Percentiles rank a stretch among this genome's conserved stretches.
phyloP scores from a whole-genome alignment of 1,284 basidiomycete species.

The Chalciporus sp. region DNA sequence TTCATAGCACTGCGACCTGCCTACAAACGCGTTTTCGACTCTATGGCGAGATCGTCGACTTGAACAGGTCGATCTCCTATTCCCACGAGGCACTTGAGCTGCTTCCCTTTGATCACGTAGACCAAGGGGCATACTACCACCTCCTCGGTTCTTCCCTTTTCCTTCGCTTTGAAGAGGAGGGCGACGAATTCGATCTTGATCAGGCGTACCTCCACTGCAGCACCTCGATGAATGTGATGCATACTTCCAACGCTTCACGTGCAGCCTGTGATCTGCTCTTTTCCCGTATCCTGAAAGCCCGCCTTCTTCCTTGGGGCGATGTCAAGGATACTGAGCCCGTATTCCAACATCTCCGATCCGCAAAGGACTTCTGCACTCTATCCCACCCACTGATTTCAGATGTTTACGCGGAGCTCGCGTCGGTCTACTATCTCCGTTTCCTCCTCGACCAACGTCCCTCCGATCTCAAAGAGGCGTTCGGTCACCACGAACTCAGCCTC shows the following conservation, averaged over 20 bases:
- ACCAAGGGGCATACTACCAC: constrained; percentile 15
- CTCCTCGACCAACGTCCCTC: constrained; percentile 19
- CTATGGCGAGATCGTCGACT: constrained; percentile 19
- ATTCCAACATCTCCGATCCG: constrained; percentile 25
- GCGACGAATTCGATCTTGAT: constrained; percentile 31
- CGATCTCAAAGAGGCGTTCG: constrained; percentile 31
- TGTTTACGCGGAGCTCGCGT: constrained; percentile 30
- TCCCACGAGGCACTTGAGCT: constrained; percentile 30
- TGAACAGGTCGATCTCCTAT: constrained; percentile 28
- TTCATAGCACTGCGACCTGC: constrained; percentile 16
- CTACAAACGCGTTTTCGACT: constrained; percentile 27
- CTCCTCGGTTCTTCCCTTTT: constrained; percentile 24
- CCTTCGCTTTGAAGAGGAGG: constrained; percentile 27
- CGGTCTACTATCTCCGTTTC: constrained; percentile 28
- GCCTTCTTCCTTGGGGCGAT: constrained; percentile 21
- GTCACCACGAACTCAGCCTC: constrained; percentile 30
- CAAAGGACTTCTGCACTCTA: constrained; percentile 25
- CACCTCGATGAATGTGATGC: constrained; percentile 6
- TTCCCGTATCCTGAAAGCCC: constrained; percentile 25
- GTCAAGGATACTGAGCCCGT: constrained; percentile 19
- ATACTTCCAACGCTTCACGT: constrained; percentile 15
- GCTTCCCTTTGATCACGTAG: constrained; percentile 13
- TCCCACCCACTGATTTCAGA: constrained; percentile 21
- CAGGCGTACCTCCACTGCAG: constrained; percentile 25
- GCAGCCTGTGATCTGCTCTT: constrained; percentile 23